phyloP scores from a whole-genome alignment of 306 rosid genomes.

The Begonia fuchsioides region DNA sequence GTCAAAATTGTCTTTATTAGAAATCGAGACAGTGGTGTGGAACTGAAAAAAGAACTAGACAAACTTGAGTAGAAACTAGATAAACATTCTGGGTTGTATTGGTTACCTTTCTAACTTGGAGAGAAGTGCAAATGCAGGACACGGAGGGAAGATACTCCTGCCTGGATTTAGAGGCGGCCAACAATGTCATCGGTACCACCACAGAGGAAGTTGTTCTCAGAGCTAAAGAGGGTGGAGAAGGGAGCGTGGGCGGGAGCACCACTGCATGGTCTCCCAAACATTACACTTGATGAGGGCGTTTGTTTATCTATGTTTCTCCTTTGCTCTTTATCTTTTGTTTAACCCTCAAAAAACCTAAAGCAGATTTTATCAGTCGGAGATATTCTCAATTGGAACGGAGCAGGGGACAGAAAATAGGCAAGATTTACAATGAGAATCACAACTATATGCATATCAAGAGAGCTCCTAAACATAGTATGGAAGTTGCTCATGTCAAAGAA shows the following conservation, averaged over 20 bases:
- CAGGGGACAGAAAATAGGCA: neutral
- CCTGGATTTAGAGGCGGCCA: slow-evolving; percentile 65
- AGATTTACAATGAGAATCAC: neutral
- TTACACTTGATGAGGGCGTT: too few species aligned
- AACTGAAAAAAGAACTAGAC: too few species aligned
- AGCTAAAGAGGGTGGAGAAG: slow-evolving; percentile 31
- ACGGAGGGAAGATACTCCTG: slow-evolving; percentile 53
- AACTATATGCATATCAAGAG: neutral
- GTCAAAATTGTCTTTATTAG: too few species aligned
- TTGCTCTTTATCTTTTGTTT: neutral
- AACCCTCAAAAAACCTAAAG: neutral
- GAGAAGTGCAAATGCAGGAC: slow-evolving; percentile 31
- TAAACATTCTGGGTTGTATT: neutral
- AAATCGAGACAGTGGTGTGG: neutral
- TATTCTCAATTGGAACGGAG: neutral
- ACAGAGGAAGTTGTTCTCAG: slow-evolving; percentile 75
- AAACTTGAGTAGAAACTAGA: neutral
- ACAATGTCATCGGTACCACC: slow-evolving; percentile 75
- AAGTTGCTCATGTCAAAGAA: neutral
- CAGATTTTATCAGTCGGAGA: neutral
- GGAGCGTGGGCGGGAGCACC: too few species aligned
- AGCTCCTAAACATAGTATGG: neutral
- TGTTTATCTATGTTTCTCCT: neutral
- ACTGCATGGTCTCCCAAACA: too few species aligned
- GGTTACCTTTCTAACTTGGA: neutral